Evolutionary conservation across 2,329 filamentous ascomycete species (phyloP).

Genomic region (Ascosphaera aggregata): DNA sequence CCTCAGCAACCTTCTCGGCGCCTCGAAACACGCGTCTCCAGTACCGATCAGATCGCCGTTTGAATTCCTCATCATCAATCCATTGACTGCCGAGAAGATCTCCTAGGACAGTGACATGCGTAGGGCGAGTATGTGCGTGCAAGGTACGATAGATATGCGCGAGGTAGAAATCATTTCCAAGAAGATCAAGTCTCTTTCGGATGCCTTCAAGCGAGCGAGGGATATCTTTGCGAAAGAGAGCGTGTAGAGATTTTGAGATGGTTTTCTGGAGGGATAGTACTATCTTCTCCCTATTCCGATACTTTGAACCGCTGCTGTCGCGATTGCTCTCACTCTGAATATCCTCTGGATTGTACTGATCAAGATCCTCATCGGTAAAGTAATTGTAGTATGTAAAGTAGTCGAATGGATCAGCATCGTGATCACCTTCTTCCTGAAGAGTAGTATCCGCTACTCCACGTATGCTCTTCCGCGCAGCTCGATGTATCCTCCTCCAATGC

Average conservation of each 20-base stretch:
- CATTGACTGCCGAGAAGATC: slow-evolving; percentile 90
- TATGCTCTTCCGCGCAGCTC: background rate
- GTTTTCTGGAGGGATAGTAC: slow-evolving; percentile 8
- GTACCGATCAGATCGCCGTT: slow-evolving; percentile 44
- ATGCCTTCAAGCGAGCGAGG: slow-evolving; percentile 40
- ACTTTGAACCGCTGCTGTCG: too few species aligned
- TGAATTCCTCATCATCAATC: slow-evolving; percentile 72
- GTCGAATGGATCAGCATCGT: too few species aligned
- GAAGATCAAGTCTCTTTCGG: slow-evolving; percentile 64
- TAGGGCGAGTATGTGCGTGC: slow-evolving; percentile 64
- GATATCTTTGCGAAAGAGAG: slow-evolving; percentile 40
- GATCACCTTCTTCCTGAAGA: too few species aligned
- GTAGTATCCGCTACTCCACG: slow-evolving; percentile 2
- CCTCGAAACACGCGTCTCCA: slow-evolving; percentile 63
- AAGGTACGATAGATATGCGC: slow-evolving; percentile 75
- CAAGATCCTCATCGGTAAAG: too few species aligned
- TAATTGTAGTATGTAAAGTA: too few species aligned
- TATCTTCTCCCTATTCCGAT: too few species aligned
- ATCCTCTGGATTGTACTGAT: slow-evolving; percentile 3
- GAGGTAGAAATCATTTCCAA: slow-evolving; percentile 88
- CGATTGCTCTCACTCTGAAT: too few species aligned
- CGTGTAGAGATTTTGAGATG: slow-evolving; percentile 8
- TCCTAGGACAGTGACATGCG: slow-evolving; percentile 70
- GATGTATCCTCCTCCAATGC: slow-evolving; percentile 13
- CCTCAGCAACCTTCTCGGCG: slow-evolving; percentile 34